phyloP scores from a whole-genome alignment of 2,329 filamentous ascomycete species.

The Decorospora gaudefroyi region DNA sequence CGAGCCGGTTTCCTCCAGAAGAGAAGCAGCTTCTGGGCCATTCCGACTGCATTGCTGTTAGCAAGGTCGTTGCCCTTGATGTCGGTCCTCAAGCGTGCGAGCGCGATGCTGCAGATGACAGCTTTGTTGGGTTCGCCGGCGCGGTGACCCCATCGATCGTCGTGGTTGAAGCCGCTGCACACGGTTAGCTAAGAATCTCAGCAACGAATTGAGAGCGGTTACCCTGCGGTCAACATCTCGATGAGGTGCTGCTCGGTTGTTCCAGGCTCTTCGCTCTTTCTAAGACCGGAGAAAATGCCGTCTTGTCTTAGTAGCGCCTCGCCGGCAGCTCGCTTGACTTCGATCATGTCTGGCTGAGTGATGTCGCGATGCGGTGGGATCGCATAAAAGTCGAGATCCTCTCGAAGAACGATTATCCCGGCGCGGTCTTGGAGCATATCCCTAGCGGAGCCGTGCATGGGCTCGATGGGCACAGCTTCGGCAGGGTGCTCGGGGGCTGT shows the following conservation, averaged over 20 bases:
- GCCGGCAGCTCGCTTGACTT: slow-evolving; percentile 90
- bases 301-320: slow-evolving; percentile 84
- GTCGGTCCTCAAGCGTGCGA: slow-evolving; percentile 90
- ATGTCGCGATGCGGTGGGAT: slow-evolving; percentile 89
- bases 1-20: slow-evolving; percentile 98
- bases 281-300: slow-evolving; percentile 93
- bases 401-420: slow-evolving; percentile 93
- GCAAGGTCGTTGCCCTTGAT: slow-evolving; percentile 76
- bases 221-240: slow-evolving; percentile 99
- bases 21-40: slow-evolving; percentile 96
- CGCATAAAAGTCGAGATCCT: slow-evolving; percentile 96
- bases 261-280: slow-evolving; percentile 92
- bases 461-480: slow-evolving; percentile 70
- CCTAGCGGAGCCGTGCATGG: slow-evolving; percentile 69
- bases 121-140: slow-evolving; percentile 98
- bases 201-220: slow-evolving; percentile 44
- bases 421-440: slow-evolving; percentile 85
- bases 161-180: slow-evolving; percentile 87
- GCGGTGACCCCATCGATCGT: slow-evolving; percentile 93
- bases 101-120: slow-evolving; percentile 93
- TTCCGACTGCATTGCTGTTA: slow-evolving; percentile 80
- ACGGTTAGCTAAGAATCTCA: slow-evolving; percentile 10
- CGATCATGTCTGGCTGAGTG: slow-evolving; percentile 86
- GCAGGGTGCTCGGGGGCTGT: slow-evolving; percentile 49
- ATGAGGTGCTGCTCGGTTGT: slow-evolving; percentile 98